Base-by-base conservation (phyloP, 305 asterid species). In the Fraxinus albicans region DNA sequence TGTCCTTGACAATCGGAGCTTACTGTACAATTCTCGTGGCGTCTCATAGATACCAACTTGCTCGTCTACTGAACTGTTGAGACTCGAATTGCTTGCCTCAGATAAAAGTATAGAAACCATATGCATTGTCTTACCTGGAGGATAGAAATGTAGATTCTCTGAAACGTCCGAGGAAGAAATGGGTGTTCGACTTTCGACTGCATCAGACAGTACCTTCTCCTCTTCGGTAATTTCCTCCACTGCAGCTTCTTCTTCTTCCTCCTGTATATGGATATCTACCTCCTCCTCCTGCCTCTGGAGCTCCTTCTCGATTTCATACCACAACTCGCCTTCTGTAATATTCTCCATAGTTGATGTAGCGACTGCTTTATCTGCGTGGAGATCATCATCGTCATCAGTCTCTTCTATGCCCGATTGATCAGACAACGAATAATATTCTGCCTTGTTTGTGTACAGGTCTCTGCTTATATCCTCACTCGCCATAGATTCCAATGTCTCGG, bases 41-140 rank as follows among this genome's bases (percentile, higher is more conserved):
- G 98, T 90, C 93, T 85, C 94, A 38, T 90, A 95, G 47, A 95
- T 88, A 76, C 94, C 94, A 25, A 92, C 95, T 65, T 78, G 90
- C 87, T 94, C 95, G 42, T 90, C 90, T 3, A 36, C 72, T 25
- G 40, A 75, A 15, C 80, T 85, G 23, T 79, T 90, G 19, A 44
- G 77, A 42, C 83, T 90, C 8, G 83, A 79, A 33, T 85, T 88
- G 44, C 77, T 82, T 12, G 87, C 23, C 63, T 88, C 92, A 0
- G 89, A 31, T 19, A 85, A 86, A 31, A 92, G 92, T 33, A 87
- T 81, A 65, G 92, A 85, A 72, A 95, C 89, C 13, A 95, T 94
- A 78, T 95, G 99, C 99, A 94, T 93, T 81, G 93, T 90, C 35
- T 79, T 83, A 15, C 98, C 99, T 0, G 99, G 98, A 53, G 99